These are phyloP conservation scores for Penicillium sumatraense DNA, from an alignment of 2,329 filamentous ascomycete species.

Conservation along the genomic window DNA sequence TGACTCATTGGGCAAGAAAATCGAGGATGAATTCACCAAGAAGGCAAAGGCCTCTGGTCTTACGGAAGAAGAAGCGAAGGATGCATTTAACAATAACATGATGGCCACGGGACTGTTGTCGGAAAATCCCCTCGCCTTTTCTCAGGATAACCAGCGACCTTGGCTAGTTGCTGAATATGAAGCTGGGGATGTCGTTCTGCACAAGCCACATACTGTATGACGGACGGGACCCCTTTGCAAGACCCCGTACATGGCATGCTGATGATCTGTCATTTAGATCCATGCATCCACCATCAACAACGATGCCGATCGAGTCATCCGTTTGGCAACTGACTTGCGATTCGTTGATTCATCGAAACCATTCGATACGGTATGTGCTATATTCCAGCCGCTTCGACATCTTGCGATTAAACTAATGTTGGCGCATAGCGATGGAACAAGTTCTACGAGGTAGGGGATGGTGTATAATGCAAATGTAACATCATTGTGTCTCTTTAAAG, in stretches of 20 bases:
- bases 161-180: slow-evolving; percentile 6
- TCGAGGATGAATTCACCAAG: slow-evolving; percentile 1
- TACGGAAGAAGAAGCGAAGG: slow-evolving; percentile 1
- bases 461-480: slow-evolving; percentile 1
- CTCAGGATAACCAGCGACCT: background rate
- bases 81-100: slow-evolving; percentile 10
- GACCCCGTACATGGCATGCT: background rate
- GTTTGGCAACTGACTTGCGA: slow-evolving; percentile 5
- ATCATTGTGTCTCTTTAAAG: background rate
- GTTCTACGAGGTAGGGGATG: slow-evolving; percentile 8
- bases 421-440: slow-evolving; percentile 6
- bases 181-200: slow-evolving; percentile 10
- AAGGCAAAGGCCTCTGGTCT: slow-evolving; percentile 2
- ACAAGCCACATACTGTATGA: slow-evolving; percentile 7
- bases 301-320: slow-evolving; percentile 4
- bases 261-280: background rate
- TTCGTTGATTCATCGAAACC: slow-evolving; percentile 6
- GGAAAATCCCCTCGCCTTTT: slow-evolving; percentile 1
- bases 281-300: slow-evolving; percentile 9
- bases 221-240: background rate
- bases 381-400: no score
- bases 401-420: background rate
- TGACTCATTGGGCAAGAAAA: background rate
- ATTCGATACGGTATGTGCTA: background rate
- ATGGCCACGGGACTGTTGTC: slow-evolving; percentile 4